These are phyloP conservation scores for Tulasnella sp. DNA, from an alignment of 768 basidiomycete species.

Conservation along the genomic window DNA sequence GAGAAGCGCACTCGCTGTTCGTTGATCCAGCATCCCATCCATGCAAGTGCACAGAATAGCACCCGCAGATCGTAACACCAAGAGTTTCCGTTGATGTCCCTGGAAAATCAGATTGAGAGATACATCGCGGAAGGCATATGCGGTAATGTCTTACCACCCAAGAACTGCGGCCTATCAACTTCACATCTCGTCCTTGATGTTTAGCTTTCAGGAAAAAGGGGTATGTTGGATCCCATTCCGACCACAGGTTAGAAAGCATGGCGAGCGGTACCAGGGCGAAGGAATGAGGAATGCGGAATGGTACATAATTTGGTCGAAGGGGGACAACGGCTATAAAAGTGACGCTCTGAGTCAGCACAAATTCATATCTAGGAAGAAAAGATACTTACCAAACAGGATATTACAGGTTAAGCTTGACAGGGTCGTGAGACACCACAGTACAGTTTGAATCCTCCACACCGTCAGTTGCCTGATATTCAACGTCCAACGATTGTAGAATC, in stretches of 20 bases:
- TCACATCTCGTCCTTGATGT: constrained; percentile 9
- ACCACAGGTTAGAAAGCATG: constrained; percentile 57
- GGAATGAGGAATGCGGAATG: constrained; percentile 31
- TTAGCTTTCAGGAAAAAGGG: constrained; percentile 31
- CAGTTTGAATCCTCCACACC: constrained; percentile 58
- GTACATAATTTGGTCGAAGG: constrained; percentile 1
- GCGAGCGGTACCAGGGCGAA: constrained; percentile 14
- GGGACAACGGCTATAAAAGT: not conserved
- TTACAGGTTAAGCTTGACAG: constrained; percentile 33
- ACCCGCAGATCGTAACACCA: not conserved
- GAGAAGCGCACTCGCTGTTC: not conserved
- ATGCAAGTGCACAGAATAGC: not conserved
- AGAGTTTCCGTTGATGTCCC: constrained; percentile 8
- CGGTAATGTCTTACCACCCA: constrained; percentile 22
- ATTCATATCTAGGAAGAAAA: constrained; percentile 24
- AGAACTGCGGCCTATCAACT: constrained; percentile 17
- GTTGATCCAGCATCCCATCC: not conserved
- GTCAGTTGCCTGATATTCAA: constrained; percentile 31
- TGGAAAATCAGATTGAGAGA: constrained; percentile 3
- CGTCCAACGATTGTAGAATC: constrained; percentile 27
- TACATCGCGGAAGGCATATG: not conserved
- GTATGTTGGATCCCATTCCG: constrained; percentile 80
- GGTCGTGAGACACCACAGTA: constrained; percentile 46
- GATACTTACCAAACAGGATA: constrained; percentile 35
- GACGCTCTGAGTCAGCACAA: not conserved